Evolutionary conservation across 164 flowering plant species (phyloP).

Genomic region (Sextonia rubra): DNA sequence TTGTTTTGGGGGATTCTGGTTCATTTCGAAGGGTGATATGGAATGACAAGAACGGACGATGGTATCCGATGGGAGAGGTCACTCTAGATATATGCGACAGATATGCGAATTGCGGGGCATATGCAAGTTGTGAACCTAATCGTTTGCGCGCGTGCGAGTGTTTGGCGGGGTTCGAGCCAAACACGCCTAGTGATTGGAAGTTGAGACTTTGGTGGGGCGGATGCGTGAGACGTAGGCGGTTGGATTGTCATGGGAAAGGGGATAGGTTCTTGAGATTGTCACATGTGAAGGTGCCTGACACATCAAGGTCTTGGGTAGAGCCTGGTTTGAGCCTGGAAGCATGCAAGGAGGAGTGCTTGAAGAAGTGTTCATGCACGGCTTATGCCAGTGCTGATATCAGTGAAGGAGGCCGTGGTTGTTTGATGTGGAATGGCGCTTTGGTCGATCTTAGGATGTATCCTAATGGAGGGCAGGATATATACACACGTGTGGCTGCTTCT

Average conservation of each 20-base stretch:
- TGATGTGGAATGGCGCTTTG: constrained; percentile 30
- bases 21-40: too few species aligned
- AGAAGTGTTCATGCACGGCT: constrained; percentile 4
- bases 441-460: constrained; percentile 18
- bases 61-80: too few species aligned
- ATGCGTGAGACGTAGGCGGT: neutral
- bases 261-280: neutral
- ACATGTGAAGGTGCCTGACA: neutral
- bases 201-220: neutral
- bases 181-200: too few species aligned
- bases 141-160: too few species aligned
- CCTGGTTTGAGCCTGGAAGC: neutral
- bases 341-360: neutral
- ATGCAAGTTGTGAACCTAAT: too few species aligned
- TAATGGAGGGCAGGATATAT: constrained; percentile 25
- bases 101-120: too few species aligned
- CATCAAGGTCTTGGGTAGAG: neutral
- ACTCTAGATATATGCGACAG: too few species aligned
- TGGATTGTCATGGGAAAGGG: neutral
- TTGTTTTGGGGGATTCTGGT: too few species aligned
- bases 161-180: too few species aligned
- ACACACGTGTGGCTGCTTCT: constrained; percentile 15
- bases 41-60: too few species aligned
- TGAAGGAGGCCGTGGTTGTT: constrained; percentile 1
- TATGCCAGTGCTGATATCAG: constrained; percentile 17